Evolutionary conservation across 306 rosid species (phyloP).

Genomic region (Pterocarpus macrocarpus): DNA sequence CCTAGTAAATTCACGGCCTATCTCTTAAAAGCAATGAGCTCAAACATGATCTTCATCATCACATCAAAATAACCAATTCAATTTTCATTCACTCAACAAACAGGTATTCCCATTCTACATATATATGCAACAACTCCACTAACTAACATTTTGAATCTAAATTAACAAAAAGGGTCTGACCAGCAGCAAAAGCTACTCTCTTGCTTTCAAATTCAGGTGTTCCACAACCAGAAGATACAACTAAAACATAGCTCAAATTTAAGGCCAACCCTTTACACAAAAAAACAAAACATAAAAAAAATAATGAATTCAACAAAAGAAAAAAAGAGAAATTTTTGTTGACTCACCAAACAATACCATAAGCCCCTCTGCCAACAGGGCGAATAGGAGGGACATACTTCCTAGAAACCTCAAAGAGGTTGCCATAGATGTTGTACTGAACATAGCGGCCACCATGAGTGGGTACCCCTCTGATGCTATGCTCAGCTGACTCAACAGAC

Average conservation of each 20-base stretch:
- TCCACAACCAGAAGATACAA: constrained; percentile 26
- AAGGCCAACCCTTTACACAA: constrained; percentile 32
- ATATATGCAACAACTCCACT: not conserved
- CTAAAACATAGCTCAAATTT: constrained; percentile 17
- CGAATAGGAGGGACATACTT: constrained; percentile 94
- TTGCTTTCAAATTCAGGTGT: constrained; percentile 25
- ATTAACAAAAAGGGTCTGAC: constrained; percentile 12
- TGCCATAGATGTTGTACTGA: constrained; percentile 90
- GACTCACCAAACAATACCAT: constrained; percentile 92
- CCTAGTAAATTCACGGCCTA: not conserved
- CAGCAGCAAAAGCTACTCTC: constrained; percentile 30
- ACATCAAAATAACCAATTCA: constrained; percentile 37
- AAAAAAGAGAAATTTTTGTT: constrained; percentile 8
- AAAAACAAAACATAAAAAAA: not conserved
- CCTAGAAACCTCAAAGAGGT: constrained; percentile 85
- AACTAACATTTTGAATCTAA: constrained; percentile 6
- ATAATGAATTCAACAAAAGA: constrained; percentile 18
- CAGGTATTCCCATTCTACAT: not conserved
- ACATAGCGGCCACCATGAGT: constrained; percentile 84
- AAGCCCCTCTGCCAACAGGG: constrained; percentile 97
- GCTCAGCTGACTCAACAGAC: constrained; percentile 63
- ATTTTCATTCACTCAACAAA: constrained; percentile 37
- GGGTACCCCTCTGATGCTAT: constrained; percentile 64
- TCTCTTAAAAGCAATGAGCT: constrained; percentile 15
- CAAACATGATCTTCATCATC: constrained; percentile 4